These are phyloP conservation scores for Leccinum boreale DNA, from an alignment of 768 basidiomycete species.

Conservation along the genomic window DNA sequence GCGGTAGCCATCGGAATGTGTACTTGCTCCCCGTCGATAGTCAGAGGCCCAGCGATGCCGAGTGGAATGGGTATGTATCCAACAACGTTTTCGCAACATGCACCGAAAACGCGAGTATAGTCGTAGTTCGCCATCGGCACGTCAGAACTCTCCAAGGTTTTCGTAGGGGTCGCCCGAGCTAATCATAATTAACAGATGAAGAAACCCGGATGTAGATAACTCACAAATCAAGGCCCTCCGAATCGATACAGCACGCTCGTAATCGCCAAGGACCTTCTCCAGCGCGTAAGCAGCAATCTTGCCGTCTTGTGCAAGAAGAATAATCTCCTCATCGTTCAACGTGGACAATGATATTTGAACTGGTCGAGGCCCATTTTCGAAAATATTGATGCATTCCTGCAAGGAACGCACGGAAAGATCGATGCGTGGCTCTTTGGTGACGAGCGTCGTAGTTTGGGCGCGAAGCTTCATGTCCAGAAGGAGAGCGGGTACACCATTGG, in stretches of 20 bases:
- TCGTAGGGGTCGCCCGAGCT: constrained; percentile 84
- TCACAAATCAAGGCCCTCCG: constrained; percentile 87
- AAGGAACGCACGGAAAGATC: constrained; percentile 46
- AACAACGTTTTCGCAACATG: constrained; percentile 98
- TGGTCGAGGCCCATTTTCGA: constrained; percentile 68
- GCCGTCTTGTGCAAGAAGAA: constrained; percentile 81
- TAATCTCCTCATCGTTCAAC: constrained; percentile 89
- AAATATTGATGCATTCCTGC: constrained; percentile 77
- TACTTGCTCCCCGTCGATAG: constrained; percentile 76
- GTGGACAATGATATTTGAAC: constrained; percentile 52
- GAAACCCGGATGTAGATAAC: constrained; percentile 25
- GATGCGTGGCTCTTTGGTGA: constrained; percentile 11
- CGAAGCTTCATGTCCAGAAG: constrained; percentile 34
- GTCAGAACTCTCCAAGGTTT: constrained; percentile 79
- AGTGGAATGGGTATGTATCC: constrained; percentile 96
- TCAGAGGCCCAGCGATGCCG: constrained; percentile 94
- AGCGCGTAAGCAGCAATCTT: constrained; percentile 95
- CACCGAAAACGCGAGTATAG: constrained; percentile 90
- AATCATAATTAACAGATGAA: constrained; percentile 6
- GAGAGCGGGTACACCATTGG: constrained; percentile 26
- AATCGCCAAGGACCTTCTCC: constrained; percentile 90
- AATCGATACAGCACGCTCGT: constrained; percentile 83
- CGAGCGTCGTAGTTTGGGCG: constrained; percentile 18
- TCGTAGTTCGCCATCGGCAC: constrained; percentile 86
- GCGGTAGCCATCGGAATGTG: constrained; percentile 99